These are phyloP conservation scores for Saprolegnia diclina DNA, from an alignment of 352 stramenopile genomes.

Conservation along the genomic window DNA sequence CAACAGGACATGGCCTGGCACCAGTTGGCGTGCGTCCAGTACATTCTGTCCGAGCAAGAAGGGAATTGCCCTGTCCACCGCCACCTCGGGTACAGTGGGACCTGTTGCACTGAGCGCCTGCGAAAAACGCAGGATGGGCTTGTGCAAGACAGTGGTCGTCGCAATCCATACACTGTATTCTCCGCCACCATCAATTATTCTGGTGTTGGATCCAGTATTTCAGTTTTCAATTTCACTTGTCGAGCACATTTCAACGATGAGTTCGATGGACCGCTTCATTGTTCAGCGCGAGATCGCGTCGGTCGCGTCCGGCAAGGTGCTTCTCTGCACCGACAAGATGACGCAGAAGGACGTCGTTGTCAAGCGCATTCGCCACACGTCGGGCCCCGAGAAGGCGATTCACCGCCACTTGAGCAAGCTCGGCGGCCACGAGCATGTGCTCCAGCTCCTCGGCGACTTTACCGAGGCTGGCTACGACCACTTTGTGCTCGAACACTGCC, in stretches of 20 bases:
- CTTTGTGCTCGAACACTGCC: conserved; percentile 58
- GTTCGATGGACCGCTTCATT: conserved; percentile 12
- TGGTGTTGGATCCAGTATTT: no score
- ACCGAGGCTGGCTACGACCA: conserved; percentile 33
- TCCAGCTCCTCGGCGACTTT: conserved; percentile 47
- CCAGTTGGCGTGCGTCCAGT: no score
- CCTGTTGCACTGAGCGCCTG: no score
- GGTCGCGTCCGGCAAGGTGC: conserved; percentile 16
- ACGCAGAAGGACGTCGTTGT: conserved; percentile 15
- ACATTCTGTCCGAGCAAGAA: no score
- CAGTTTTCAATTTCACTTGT: not conserved
- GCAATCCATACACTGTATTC: not conserved
- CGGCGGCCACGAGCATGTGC: conserved; percentile 19
- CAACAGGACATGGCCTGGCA: no score
- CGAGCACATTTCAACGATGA: not conserved
- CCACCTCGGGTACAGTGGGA: no score
- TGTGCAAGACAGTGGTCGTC: not conserved
- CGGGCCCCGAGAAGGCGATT: conserved; percentile 1
- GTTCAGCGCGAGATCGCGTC: conserved; percentile 12
- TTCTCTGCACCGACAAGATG: conserved; percentile 23
- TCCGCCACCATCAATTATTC: no score
- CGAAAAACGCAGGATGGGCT: not conserved
- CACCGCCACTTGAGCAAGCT: not conserved
- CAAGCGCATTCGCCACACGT: conserved; percentile 12
- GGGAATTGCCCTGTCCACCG: no score